Base-by-base conservation (phyloP, 2,329 filamentous ascomycete genomes). In the Bimuria novae-zelandiae region DNA sequence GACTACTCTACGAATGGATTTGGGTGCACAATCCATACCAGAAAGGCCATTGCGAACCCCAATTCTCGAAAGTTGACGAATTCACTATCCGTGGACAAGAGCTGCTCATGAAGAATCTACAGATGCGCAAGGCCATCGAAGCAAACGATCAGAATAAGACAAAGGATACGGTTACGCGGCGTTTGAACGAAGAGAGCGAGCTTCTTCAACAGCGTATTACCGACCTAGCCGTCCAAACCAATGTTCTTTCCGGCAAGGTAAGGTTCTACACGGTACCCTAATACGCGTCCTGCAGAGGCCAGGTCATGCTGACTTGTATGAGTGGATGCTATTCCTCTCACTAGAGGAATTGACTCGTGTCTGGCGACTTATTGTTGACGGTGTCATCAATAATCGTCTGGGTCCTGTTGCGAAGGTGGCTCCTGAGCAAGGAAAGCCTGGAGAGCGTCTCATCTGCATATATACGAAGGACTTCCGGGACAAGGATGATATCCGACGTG, bases 391-490 rank as follows among this genome's bases (percentile, higher is more conserved):
- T 25, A 86, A 88, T 54, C 81, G 88, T 58, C 80, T 96, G 2
- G 91, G 91, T 0, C 82, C 85, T 33, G 81, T 77, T 1, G 88
- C 90, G 8, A 95, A 94, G 73, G 87, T 92, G 11, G 84, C 86
- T 1, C 84, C 88, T 1, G 76, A 78, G 41, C 70, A 81, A 8
- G 75, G 63, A 39, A 59, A 47, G 10, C n/a, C 57, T 74, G 60
- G 71, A 56, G 5, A 74, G 5, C 80, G 85, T 17, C 73, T 94
- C 36, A 84, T 95, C 22, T 92, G 89, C 60, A 78, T 95, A 7
- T 95, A 95, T 71, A 95, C 90, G 4, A 76, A 78, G 36, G 85
- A 96, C 69, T 94, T 92, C 67, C 77, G 77, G 23, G 85, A 95
- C 66, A 79, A 76, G 46, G 76, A 80, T 3, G 90, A 95, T 67